Conservation (phyloP, 176 grass and related monocot species). For the Zea luxurians region DNA sequence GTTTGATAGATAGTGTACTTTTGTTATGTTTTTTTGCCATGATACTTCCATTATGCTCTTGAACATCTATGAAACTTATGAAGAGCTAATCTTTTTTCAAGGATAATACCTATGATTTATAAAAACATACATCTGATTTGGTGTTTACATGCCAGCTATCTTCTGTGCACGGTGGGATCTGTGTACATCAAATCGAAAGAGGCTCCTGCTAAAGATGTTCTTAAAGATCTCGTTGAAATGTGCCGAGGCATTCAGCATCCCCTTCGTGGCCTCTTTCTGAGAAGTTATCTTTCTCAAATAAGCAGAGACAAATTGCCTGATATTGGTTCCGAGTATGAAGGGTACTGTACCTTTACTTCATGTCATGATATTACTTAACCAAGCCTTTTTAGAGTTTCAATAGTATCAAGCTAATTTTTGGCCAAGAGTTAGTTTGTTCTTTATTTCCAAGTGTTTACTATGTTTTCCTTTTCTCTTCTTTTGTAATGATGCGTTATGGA, state of each 20-base stretch:
- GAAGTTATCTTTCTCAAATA: slow-evolving; percentile 96
- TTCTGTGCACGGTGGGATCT: slow-evolving; percentile 94
- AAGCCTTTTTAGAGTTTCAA: slow-evolving; percentile 22
- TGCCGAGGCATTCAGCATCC: slow-evolving; percentile 92
- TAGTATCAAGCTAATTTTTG: background rate
- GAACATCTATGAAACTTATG: slow-evolving; percentile 1
- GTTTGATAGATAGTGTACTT: background rate
- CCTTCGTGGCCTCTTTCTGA: slow-evolving; percentile 92
- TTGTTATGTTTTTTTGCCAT: no score
- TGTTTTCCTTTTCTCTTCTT: background rate
- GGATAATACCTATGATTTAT: background rate
- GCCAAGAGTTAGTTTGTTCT: slow-evolving; percentile 24
- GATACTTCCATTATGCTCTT: background rate
- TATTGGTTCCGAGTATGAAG: slow-evolving; percentile 94
- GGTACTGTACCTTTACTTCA: slow-evolving; percentile 51
- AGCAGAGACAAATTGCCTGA: slow-evolving; percentile 93
- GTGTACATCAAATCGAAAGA: slow-evolving; percentile 97
- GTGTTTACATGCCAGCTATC: slow-evolving; percentile 74
- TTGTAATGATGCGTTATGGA: background rate
- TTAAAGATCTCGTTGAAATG: slow-evolving; percentile 99
- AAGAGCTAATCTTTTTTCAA: background rate
- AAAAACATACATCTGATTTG: slow-evolving; percentile 40
- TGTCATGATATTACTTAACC: background rate
- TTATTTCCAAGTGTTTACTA: background rate
- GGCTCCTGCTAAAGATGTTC: slow-evolving; percentile 93